A percentile compares a stretch with the other conserved stretches of the same genome.
Evolutionary conservation across 805 yeast genomes (phyloP).

Genomic region (Candida silvicultrix): DNA sequence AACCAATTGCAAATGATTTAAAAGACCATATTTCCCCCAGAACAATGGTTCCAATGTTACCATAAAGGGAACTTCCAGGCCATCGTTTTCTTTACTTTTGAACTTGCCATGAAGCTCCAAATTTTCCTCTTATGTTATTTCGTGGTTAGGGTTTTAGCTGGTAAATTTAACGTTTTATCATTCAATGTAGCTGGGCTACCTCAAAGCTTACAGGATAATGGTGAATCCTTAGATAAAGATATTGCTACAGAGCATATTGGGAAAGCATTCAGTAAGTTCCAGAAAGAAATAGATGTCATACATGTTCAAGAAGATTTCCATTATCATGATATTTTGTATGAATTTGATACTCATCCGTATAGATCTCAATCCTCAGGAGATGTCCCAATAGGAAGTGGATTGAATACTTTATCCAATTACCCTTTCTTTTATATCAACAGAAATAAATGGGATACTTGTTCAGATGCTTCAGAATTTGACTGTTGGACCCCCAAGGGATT

Average conservation of each 20-base stretch:
- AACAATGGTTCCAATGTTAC: no score
- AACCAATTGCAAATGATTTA: no score
- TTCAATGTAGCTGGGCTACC: conserved; percentile 10
- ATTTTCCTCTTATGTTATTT: no score
- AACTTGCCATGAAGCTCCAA: no score
- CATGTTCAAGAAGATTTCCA: conserved; percentile 9
- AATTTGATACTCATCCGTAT: conserved; percentile 5
- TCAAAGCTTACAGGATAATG: conserved; percentile 4
- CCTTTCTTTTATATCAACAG: conserved; percentile 5
- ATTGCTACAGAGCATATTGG: neutral
- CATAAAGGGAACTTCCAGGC: no score
- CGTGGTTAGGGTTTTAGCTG: neutral
- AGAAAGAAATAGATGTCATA: conserved; percentile 2
- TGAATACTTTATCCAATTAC: conserved; percentile 7
- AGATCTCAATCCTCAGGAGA: conserved; percentile 7
- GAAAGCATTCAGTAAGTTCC: neutral
- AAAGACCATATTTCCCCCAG: no score
- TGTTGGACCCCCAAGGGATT: conserved; percentile 8
- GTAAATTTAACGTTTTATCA: conserved; percentile 2
- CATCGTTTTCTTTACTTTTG: no score
- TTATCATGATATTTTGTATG: conserved; percentile 6
- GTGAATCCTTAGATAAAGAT: neutral
- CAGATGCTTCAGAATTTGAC: conserved; percentile 6
- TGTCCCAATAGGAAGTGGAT: conserved; percentile 5
- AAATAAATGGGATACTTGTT: conserved; percentile 6